A percentile compares a stretch with the other conserved stretches of the same genome.
These are phyloP conservation scores for Trichothecium sympodiale DNA, from an alignment of 2,329 filamentous ascomycete species.

Conservation along the genomic window DNA sequence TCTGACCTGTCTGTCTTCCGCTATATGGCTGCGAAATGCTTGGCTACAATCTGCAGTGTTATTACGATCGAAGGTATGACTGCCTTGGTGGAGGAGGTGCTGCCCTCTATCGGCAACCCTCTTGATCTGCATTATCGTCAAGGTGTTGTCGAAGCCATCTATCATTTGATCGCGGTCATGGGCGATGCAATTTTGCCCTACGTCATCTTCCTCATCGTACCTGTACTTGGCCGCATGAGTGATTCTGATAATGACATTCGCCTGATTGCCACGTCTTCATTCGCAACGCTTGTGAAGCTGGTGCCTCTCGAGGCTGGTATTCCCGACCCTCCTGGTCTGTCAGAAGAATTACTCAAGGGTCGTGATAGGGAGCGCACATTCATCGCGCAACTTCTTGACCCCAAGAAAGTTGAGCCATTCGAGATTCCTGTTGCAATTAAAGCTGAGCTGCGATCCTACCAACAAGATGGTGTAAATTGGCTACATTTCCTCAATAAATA, in stretches of 20 bases:
- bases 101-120: conserved; percentile 86
- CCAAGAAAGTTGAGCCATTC: conserved; percentile 93
- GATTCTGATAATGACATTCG: conserved; percentile 95
- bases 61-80: conserved; percentile 95
- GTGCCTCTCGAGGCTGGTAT: conserved; percentile 96
- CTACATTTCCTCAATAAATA: conserved; percentile 96
- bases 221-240: conserved; percentile 94
- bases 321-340: conserved; percentile 87
- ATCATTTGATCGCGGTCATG: conserved; percentile 97
- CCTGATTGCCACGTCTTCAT: conserved; percentile 89
- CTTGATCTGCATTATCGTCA: conserved; percentile 82
- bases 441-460: conserved; percentile 89
- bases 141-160: conserved; percentile 88
- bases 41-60: conserved; percentile 94
- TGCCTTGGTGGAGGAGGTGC: conserved; percentile 81
- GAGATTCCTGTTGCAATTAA: conserved; percentile 94
- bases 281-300: conserved; percentile 92
- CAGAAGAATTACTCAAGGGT: conserved; percentile 75
- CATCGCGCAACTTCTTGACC: conserved; percentile 89
- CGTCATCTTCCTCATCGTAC: conserved; percentile 97
- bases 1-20: conserved; percentile 84
- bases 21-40: conserved; percentile 93
- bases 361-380: conserved; percentile 93
- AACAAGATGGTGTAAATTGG: conserved; percentile 99
- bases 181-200: conserved; percentile 92